phyloP scores from a whole-genome alignment of 257 asterid species.

The Jacaranda mimosifolia region DNA sequence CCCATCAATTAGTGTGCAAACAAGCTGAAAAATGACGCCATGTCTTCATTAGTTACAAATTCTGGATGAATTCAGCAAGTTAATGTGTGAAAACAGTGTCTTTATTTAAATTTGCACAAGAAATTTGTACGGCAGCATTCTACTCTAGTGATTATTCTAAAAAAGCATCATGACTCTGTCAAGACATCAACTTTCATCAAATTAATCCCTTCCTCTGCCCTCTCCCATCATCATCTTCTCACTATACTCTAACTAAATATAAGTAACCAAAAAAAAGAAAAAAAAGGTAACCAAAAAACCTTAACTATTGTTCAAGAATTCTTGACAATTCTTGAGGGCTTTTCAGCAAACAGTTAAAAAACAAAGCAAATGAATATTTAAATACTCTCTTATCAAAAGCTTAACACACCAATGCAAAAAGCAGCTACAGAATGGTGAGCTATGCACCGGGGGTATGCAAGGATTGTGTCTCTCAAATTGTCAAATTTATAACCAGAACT shows the following conservation, averaged over 20 bases:
- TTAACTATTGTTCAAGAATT: constrained; percentile 6
- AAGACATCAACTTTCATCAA: not conserved
- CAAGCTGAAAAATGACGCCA: not conserved
- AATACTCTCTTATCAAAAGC: not conserved
- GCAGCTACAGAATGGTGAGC: constrained; percentile 10
- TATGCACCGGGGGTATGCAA: constrained; percentile 3
- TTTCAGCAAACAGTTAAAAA: constrained; percentile 33
- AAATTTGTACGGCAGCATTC: not conserved
- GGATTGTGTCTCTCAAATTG: not conserved
- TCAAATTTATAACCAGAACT: not conserved
- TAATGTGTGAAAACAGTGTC: not conserved
- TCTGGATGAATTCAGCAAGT: not conserved
- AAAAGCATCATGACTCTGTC: not conserved
- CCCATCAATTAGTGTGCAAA: not conserved
- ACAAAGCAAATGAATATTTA: not conserved
- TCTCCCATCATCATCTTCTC: not conserved
- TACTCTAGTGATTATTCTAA: not conserved
- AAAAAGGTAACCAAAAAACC: not conserved
- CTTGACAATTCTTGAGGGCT: constrained; percentile 25
- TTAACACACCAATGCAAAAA: constrained; percentile 31
- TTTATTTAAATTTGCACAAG: not conserved
- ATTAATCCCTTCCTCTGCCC: not conserved
- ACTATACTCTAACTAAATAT: no score
- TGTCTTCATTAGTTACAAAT: not conserved
- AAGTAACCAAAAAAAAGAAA: no score